Evolutionary conservation across 2,329 filamentous ascomycete genomes (phyloP).

Genomic region (Saccharata proteae): DNA sequence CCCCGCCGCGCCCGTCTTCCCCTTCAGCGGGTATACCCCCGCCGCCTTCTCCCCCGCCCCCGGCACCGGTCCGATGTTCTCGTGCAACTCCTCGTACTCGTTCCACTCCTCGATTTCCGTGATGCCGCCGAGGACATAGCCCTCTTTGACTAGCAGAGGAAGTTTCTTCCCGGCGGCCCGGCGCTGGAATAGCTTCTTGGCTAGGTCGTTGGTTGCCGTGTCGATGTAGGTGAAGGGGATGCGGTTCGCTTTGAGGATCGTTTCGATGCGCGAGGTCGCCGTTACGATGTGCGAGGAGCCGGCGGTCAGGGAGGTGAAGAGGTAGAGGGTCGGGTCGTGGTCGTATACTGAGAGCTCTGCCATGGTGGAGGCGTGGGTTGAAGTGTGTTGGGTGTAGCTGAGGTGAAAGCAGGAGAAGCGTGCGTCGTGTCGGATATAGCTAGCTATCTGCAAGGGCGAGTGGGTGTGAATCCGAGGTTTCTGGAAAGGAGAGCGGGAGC

Average conservation of each 20-base stretch:
- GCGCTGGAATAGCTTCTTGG: conserved; percentile 77
- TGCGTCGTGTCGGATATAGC: too few species aligned
- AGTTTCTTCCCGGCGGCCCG: conserved; percentile 78
- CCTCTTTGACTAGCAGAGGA: conserved; percentile 78
- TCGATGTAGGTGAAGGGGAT: conserved; percentile 90
- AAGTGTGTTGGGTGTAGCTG: neutral
- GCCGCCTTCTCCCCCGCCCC: conserved; percentile 4
- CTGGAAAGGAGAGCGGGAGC: too few species aligned
- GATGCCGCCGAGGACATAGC: conserved; percentile 73
- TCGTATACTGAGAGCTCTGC: conserved; percentile 32
- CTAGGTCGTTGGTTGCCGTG: conserved; percentile 78
- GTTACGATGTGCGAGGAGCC: conserved; percentile 95
- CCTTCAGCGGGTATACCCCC: too few species aligned
- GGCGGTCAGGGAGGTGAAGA: conserved; percentile 91
- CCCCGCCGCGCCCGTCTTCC: conserved; percentile 1
- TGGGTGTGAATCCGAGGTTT: too few species aligned
- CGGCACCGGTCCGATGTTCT: conserved; percentile 55
- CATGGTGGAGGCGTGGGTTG: conserved; percentile 14
- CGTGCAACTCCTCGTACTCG: conserved; percentile 89
- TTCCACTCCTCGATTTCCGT: conserved; percentile 98
- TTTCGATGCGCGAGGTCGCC: conserved; percentile 88
- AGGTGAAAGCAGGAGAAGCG: conserved; percentile 1
- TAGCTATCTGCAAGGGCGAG: too few species aligned
- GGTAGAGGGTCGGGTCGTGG: conserved; percentile 53
- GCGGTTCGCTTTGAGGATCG: conserved; percentile 87